phyloP scores from a whole-genome alignment of 2,329 filamentous ascomycete species.

The Claviceps capensis region DNA sequence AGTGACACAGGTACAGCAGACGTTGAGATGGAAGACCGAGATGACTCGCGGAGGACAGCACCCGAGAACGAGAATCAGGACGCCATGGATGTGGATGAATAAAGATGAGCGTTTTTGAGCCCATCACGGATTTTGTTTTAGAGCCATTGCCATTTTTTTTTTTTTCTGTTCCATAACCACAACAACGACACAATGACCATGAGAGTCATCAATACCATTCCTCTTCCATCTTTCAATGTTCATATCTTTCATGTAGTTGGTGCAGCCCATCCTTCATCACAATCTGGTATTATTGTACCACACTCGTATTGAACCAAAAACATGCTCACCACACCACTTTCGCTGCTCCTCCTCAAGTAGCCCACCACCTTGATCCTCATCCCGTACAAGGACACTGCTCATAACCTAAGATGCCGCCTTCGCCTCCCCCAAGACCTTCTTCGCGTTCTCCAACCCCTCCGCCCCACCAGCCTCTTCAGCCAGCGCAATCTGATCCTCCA shows the following conservation, averaged over 20 bases:
- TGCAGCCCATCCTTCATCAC: background rate
- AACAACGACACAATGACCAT: background rate
- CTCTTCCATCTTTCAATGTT: background rate
- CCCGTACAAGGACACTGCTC: background rate
- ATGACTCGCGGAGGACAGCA: constrained; percentile 12
- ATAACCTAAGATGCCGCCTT: constrained; percentile 18
- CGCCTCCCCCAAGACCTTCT: constrained; percentile 36
- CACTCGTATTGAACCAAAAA: background rate
- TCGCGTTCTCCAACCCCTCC: constrained; percentile 42
- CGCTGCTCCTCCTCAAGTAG: background rate
- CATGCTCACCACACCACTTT: background rate
- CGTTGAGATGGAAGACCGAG: constrained; percentile 41
- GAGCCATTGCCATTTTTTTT: background rate
- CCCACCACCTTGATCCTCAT: background rate
- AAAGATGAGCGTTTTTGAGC: constrained; percentile 2
- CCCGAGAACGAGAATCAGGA: constrained; percentile 26
- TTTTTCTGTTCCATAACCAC: background rate
- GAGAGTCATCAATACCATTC: background rate
- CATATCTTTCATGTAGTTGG: background rate
- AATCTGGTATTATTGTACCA: background rate
- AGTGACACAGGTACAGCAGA: constrained; percentile 31
- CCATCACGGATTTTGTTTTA: background rate
- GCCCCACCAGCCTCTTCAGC: constrained; percentile 31
- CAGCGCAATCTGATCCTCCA: constrained; percentile 59
- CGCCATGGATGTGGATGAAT: constrained; percentile 48